These are phyloP conservation scores for Russula lepida DNA, from an alignment of 768 basidiomycete species.

Conservation along the genomic window DNA sequence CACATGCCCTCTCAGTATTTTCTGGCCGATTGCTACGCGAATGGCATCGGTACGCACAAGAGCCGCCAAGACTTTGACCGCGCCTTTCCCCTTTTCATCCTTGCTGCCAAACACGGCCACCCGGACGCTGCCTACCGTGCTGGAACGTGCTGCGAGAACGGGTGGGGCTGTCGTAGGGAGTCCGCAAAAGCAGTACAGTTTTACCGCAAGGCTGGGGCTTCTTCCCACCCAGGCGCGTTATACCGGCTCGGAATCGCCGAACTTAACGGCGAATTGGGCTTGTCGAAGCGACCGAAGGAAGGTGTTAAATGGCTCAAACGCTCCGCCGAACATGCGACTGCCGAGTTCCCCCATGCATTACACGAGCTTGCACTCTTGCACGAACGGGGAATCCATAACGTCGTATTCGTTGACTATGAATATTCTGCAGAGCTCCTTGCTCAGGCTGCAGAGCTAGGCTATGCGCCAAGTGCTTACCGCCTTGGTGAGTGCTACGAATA, in stretches of 20 bases:
- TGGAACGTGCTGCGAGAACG: slow-evolving; percentile 97
- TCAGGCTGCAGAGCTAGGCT: slow-evolving; percentile 91
- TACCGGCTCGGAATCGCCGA: slow-evolving; percentile 95
- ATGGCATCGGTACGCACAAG: slow-evolving; percentile 92
- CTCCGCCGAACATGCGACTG: slow-evolving; percentile 87
- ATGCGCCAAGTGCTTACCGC: slow-evolving; percentile 92
- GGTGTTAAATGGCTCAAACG: slow-evolving; percentile 99
- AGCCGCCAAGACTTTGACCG: slow-evolving; percentile 93
- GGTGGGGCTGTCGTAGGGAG: slow-evolving; percentile 95
- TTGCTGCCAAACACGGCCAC: slow-evolving; percentile 95
- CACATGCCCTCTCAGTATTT: slow-evolving; percentile 95
- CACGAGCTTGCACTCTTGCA: slow-evolving; percentile 92
- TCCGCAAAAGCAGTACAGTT: slow-evolving; percentile 86
- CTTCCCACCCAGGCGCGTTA: slow-evolving; percentile 89
- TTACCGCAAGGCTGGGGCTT: slow-evolving; percentile 88
- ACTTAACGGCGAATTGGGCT: slow-evolving; percentile 88
- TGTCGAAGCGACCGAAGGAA: slow-evolving; percentile 83
- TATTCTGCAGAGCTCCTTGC: slow-evolving; percentile 92
- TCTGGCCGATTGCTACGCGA: slow-evolving; percentile 95
- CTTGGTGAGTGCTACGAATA: slow-evolving; percentile 99
- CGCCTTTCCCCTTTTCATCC: slow-evolving; percentile 91
- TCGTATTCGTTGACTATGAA: slow-evolving; percentile 92
- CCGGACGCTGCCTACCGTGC: slow-evolving; percentile 93
- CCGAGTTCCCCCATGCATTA: slow-evolving; percentile 93
- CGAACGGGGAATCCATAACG: slow-evolving; percentile 96